Base-by-base conservation (phyloP, 805 yeast genomes). In the Ogataea trehalophila region DNA sequence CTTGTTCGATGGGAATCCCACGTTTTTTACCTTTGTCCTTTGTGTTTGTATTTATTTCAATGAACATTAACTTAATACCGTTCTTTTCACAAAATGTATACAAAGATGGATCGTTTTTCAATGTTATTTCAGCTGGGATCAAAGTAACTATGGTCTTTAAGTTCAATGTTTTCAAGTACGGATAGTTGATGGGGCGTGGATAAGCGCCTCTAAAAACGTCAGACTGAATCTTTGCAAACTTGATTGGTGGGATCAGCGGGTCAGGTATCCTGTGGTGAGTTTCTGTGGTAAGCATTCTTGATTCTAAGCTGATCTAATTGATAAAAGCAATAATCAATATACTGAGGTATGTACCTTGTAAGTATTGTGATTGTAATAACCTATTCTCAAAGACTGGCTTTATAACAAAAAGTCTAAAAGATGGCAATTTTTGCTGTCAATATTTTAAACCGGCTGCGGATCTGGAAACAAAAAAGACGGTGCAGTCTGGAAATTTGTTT, bases 131-230 rank as follows among this genome's bases (percentile, higher is more conserved):
- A 33, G 78, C 77, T 1, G 97, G 95, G 0, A 94, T 85, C 44
- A 94, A 62, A 5, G 95, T 83, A 6, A 92, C 71, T 43, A 92
- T 81, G 9, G 91, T 84, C 57, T 75, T 81, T 47, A 94, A 72
- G 37, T 76, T 68, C 33, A 91, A 72, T 33, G 88, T 74, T 52
- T 75, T 70, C 9, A 94, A 69, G 59, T 84, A 94, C 8, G 83
- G 73, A 50, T 78, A 73, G 60, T 89, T 91, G 47, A 83, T 75
- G 41, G 81, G 80, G 44, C 94, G 75, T 1, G 98, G 98, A 57
- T 86, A 87, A 1, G 95, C 85, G 0, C 98, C 98, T 41, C 98
- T 69, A 58, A 82, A 86, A 4, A 92, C 68, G 42, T 76, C 72
- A 2, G 85, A 80, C 57, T 85, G 87, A 2, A 91, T 79, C 15